Base-by-base conservation (phyloP, 2,329 filamentous ascomycete species). In the Pseudocercospora cruenta region DNA sequence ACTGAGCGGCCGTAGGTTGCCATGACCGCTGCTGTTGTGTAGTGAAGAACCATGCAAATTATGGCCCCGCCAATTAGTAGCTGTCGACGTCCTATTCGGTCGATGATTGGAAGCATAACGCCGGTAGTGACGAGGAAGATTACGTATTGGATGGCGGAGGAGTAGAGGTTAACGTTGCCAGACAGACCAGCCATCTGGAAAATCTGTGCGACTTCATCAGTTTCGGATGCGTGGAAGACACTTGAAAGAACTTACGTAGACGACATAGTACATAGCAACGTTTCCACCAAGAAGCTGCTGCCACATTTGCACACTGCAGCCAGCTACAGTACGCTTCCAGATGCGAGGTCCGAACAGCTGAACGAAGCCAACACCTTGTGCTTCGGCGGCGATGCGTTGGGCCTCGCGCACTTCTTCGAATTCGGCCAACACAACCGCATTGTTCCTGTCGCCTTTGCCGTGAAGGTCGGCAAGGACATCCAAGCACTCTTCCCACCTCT, bases 151-250 rank as follows among this genome's bases (percentile, higher is more conserved):
- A 81, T 76, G 16, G 76, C 75, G 0, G 77, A 76, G 1, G 75
- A 76, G 60, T 78, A 75, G 6, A 80, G 72, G 19, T 83, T 84
- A 62, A 83, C 77, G 62, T 86, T 84, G 8, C 83, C 82, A 7
- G 73, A 79, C 61, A 88, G 81, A 43, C 83, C 83, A 5, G 86
- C 85, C 85, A 88, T 88, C 61, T 84, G 75, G 70, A 87, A 87
- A 66, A 51, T 51, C 47, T 51, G 21, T 22, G 21, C 16, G 5
- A 51, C 4, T n/a, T 24, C 47, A 19, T 51, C 2, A 51, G 47
- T 22, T 12, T 21, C 22, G 47, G 19, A 6, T 21, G 47, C 19
- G 16, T 21, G 47, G 10, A 4, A 22, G 16, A 2, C n/a, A 21
- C 47, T 19, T 31, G 47, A 12, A 21, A 21, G 10, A 12, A 51